Evolutionary conservation across 495 filamentous ascomycete species (phyloP).

Genomic region (Podospora fimiseda): DNA sequence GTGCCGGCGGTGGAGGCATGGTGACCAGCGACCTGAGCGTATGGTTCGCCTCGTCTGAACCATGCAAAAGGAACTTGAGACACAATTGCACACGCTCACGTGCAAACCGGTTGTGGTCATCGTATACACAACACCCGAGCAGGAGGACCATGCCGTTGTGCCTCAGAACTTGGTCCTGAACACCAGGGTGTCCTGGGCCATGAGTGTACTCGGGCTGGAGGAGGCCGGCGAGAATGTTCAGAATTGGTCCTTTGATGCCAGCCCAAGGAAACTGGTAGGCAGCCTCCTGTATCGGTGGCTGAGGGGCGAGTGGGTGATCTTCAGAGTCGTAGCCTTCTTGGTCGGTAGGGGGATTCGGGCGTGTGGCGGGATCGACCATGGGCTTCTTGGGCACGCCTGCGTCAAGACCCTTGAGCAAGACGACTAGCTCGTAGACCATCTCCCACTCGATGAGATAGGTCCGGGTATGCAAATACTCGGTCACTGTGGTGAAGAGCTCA

Average conservation of each 20-base stretch:
- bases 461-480: constrained; percentile 55
- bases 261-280: constrained; percentile 88
- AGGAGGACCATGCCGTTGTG: constrained; percentile 77
- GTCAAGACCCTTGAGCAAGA: constrained; percentile 78
- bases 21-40: constrained; percentile 58
- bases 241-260: constrained; percentile 85
- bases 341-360: constrained; percentile 12
- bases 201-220: constrained; percentile 50
- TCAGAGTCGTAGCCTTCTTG: constrained; percentile 36
- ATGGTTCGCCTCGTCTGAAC: constrained; percentile 70
- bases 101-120: constrained; percentile 84
- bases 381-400: constrained; percentile 66
- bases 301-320: constrained; percentile 44
- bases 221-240: constrained; percentile 78
- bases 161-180: constrained; percentile 77
- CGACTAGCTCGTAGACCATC: constrained; percentile 74
- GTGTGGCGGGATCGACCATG: constrained; percentile 25
- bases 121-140: constrained; percentile 78
- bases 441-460: constrained; percentile 83
- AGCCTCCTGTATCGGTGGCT: constrained; percentile 64
- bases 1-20: constrained; percentile 25
- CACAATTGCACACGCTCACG: constrained; percentile 88
- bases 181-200: constrained; percentile 62
- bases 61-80: constrained; percentile 81
- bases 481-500: constrained; percentile 87